Evolutionary conservation across 345 rosid species (phyloP).

Genomic region (Mallotus nudiflorus): DNA sequence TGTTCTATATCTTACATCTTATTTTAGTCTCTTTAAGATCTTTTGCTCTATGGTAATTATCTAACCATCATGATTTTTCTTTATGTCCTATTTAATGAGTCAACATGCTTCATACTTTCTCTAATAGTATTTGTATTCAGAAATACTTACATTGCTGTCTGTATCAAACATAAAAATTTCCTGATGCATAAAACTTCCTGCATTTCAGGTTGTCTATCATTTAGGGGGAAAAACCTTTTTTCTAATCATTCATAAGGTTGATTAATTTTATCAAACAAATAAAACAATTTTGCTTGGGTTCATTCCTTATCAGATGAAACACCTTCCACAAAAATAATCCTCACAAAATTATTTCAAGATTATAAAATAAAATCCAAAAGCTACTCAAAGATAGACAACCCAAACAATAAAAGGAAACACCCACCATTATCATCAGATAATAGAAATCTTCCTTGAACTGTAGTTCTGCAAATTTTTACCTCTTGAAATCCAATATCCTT

Average conservation of each 20-base stretch:
- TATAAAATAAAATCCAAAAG: neutral
- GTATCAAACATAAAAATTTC: neutral
- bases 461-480: conserved; percentile 57
- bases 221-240: neutral
- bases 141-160: neutral
- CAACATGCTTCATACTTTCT: neutral
- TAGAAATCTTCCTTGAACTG: conserved; percentile 81
- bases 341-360: neutral
- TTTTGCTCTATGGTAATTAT: neutral
- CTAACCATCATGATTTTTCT: neutral
- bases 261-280: neutral
- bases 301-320: neutral
- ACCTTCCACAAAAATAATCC: neutral
- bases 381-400: neutral
- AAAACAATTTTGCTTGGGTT: neutral
- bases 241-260: neutral
- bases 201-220: neutral
- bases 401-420: conserved; percentile 1
- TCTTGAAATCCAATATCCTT: conserved; percentile 59
- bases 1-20: neutral
- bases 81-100: neutral
- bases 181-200: neutral
- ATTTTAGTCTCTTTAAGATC: too few relatives aligned
- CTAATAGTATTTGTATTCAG: neutral
- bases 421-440: conserved; percentile 82